Evolutionary conservation across 2,329 filamentous ascomycete genomes (phyloP).

Genomic region (Fusarium dlaminii): DNA sequence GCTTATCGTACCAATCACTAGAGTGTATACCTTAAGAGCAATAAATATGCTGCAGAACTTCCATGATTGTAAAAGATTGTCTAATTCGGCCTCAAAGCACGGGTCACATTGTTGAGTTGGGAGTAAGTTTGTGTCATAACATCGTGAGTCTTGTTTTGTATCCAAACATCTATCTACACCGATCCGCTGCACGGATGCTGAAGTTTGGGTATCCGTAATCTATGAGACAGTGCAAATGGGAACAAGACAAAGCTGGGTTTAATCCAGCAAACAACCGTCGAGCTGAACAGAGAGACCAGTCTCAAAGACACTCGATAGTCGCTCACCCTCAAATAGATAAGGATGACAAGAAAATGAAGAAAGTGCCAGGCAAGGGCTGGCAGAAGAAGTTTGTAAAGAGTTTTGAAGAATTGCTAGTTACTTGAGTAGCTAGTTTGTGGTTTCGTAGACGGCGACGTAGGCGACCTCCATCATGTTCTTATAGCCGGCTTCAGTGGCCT

Average conservation of each 20-base stretch:
- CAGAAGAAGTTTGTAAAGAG: slow-evolving; percentile 1
- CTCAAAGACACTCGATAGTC: neutral
- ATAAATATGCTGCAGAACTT: neutral
- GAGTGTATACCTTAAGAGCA: neutral
- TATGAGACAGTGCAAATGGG: neutral
- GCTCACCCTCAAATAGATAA: neutral
- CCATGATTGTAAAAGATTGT: neutral
- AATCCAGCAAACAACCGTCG: neutral
- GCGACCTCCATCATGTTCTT: slow-evolving; percentile 54
- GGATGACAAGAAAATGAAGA: slow-evolving; percentile 15
- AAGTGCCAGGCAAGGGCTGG: neutral
- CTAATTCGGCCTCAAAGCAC: too few relatives aligned
- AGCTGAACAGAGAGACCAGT: neutral
- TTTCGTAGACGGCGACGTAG: slow-evolving; percentile 53
- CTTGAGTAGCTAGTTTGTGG: slow-evolving; percentile 9
- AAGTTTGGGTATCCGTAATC: slow-evolving; percentile 9
- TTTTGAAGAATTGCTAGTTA: neutral
- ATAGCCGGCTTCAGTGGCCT: slow-evolving; percentile 48
- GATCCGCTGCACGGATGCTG: slow-evolving; percentile 1
- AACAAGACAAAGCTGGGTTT: slow-evolving; percentile 11
- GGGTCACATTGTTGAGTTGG: neutral
- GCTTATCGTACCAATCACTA: neutral
- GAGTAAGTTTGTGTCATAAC: slow-evolving; percentile 11
- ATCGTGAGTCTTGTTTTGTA: slow-evolving; percentile 21
- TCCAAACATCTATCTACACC: slow-evolving; percentile 20